Conservation (phyloP, 495 filamentous ascomycete genomes). For the Oidiodendron maius region DNA sequence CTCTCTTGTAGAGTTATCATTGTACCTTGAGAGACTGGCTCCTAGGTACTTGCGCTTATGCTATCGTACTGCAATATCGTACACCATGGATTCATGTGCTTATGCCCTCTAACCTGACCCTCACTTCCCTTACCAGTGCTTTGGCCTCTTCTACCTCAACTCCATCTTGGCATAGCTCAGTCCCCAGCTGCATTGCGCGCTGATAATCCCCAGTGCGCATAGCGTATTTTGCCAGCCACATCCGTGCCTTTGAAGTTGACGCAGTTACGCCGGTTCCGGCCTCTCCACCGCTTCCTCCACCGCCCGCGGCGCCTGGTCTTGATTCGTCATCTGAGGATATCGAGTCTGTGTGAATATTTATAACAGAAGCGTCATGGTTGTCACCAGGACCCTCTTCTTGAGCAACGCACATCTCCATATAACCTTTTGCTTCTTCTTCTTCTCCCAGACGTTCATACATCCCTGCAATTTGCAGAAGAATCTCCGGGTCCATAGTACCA, state of each 20-base stretch:
- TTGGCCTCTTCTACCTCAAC: constrained; percentile 98
- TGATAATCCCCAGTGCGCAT: constrained; percentile 67
- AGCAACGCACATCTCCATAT: constrained; percentile 90
- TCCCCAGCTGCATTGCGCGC: constrained; percentile 74
- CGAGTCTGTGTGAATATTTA: constrained; percentile 22
- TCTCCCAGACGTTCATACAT: constrained; percentile 80
- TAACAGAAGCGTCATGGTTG: constrained; percentile 16
- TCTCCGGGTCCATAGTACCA: constrained; percentile 70
- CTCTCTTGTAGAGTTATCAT: too few relatives aligned
- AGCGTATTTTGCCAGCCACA: constrained; percentile 87
- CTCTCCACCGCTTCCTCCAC: constrained; percentile 27
- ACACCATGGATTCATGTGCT: too few relatives aligned
- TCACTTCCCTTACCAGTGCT: constrained; percentile 82
- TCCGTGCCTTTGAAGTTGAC: constrained; percentile 82
- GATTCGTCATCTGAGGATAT: constrained; percentile 22
- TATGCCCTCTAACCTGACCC: constrained; percentile 64
- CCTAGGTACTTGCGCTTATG: too few relatives aligned
- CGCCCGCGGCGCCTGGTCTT: constrained; percentile 17
- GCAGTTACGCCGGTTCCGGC: constrained; percentile 70
- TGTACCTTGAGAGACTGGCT: too few relatives aligned
- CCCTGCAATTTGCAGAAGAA: constrained; percentile 79
- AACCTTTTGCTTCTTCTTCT: constrained; percentile 72
- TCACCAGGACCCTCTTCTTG: constrained; percentile 64
- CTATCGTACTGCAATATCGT: too few relatives aligned
- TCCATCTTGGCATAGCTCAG: constrained; percentile 91